Evolutionary conservation across 495 filamentous ascomycete genomes (phyloP).

Genomic region (Lasiosphaeria ovina): DNA sequence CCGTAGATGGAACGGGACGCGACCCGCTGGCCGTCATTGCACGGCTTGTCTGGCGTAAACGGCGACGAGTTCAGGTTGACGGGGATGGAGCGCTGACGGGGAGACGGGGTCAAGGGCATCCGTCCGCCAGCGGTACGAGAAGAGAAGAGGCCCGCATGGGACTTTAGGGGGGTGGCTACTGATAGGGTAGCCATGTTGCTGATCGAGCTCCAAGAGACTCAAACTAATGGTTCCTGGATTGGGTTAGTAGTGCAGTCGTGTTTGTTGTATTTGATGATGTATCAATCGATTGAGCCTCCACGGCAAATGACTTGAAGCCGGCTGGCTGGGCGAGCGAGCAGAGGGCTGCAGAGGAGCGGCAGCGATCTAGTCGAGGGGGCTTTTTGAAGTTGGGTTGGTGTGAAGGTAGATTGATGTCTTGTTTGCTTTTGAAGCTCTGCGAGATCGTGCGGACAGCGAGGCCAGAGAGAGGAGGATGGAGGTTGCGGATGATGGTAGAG

Average conservation of each 20-base stretch:
- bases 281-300: conserved; percentile 47
- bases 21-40: conserved; percentile 48
- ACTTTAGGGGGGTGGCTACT: conserved; percentile 90
- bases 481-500: conserved; percentile 28
- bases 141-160: conserved; percentile 89
- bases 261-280: conserved; percentile 34
- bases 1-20: conserved; percentile 68
- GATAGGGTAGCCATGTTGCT: conserved; percentile 80
- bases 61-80: conserved; percentile 63
- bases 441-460: conserved; percentile 9
- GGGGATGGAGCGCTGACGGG: conserved; percentile 52
- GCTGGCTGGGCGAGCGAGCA: conserved; percentile 39
- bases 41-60: conserved; percentile 71
- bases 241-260: conserved; percentile 50
- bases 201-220: conserved; percentile 61
- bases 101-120: conserved; percentile 91
- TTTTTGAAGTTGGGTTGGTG: conserved; percentile 25
- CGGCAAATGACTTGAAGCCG: conserved; percentile 38
- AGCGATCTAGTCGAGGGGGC: conserved; percentile 42
- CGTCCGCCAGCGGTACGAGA: conserved; percentile 89
- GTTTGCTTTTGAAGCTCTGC: conserved; percentile 12
- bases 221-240: conserved; percentile 62
- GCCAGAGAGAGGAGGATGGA: conserved; percentile 22
- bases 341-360: conserved; percentile 35
- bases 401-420: conserved; percentile 26